Percentiles rank a stretch among this genome's conserved stretches.
These are phyloP conservation scores for Tilletia horrida DNA, from an alignment of 1,284 basidiomycete species.

Conservation along the genomic window DNA sequence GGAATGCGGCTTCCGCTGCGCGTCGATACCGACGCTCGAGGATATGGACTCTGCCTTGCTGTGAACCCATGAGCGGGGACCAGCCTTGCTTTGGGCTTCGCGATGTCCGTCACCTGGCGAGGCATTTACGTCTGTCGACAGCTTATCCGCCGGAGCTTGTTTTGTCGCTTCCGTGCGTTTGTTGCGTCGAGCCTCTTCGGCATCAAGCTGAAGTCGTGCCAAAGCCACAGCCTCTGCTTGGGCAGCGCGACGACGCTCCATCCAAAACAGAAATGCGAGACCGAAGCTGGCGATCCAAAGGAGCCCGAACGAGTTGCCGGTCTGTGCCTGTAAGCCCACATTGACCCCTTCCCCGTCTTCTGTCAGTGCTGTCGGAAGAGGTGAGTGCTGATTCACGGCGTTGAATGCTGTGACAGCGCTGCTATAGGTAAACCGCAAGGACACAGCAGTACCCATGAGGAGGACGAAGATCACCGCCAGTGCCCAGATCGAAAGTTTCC, in stretches of 20 bases:
- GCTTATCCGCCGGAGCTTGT: no score
- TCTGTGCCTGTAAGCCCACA: constrained; percentile 8
- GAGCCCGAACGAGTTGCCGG: not conserved
- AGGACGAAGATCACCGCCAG: not conserved
- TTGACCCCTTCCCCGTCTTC: not conserved
- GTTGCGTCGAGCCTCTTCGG: not conserved
- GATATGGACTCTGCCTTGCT: no score
- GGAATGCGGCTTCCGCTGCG: no score
- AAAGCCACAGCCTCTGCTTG: not conserved
- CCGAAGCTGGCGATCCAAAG: constrained; percentile 6
- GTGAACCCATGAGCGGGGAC: no score
- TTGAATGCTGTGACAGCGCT: not conserved
- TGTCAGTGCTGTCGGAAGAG: not conserved
- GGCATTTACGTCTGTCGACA: no score
- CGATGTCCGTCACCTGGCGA: no score
- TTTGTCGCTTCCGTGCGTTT: no score
- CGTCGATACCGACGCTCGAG: no score
- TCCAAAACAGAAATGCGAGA: not conserved
- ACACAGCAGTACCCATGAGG: not conserved
- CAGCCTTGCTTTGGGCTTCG: no score
- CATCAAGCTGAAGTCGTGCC: constrained; percentile 3
- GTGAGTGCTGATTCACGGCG: not conserved
- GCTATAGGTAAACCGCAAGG: not conserved
- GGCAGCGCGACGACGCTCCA: not conserved
- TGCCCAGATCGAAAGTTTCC: not conserved